Conservation (phyloP, 495 filamentous ascomycete species). For the Chaetomidium leptoderma region DNA sequence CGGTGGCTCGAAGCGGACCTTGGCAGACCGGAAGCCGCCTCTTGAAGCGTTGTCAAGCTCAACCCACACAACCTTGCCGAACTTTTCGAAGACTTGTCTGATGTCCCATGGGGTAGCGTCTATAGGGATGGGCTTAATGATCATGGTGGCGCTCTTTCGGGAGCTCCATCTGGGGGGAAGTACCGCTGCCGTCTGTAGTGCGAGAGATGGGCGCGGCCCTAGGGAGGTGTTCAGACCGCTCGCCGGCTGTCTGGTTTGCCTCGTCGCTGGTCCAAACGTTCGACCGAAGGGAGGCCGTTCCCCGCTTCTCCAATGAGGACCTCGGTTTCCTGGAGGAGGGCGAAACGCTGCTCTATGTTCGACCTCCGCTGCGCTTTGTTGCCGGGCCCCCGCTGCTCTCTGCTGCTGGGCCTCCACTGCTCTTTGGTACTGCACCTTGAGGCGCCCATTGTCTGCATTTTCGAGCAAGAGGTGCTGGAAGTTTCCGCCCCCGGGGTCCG, state of each 20-base stretch:
- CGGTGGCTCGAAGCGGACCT: conserved; percentile 38
- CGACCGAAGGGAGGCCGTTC: background rate
- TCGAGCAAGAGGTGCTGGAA: conserved; percentile 7
- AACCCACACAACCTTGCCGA: conserved; percentile 33
- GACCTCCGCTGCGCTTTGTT: too few relatives aligned
- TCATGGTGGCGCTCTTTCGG: conserved; percentile 24
- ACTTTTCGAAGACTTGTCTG: conserved; percentile 20
- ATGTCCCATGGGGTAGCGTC: conserved; percentile 28
- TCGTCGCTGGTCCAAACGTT: background rate
- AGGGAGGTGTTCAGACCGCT: background rate
- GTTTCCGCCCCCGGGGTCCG: background rate
- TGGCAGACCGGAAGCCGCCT: conserved; percentile 18
- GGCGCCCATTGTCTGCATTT: conserved; percentile 1
- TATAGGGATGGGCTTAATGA: conserved; percentile 25
- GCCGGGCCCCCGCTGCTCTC: too few relatives aligned
- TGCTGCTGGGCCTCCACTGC: too few relatives aligned
- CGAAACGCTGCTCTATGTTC: background rate
- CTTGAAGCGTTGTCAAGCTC: conserved; percentile 30
- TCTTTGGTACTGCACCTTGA: background rate
- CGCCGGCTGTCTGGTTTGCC: background rate
- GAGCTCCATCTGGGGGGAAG: conserved; percentile 27
- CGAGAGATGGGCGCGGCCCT: background rate
- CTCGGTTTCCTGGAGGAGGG: background rate
- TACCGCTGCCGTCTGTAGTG: conserved; percentile 3
- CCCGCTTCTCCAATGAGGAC: background rate